A percentile compares a stretch with the other conserved stretches of the same genome.
Conservation (phyloP, 768 basidiomycete genomes). For the Serendipita sp. region DNA sequence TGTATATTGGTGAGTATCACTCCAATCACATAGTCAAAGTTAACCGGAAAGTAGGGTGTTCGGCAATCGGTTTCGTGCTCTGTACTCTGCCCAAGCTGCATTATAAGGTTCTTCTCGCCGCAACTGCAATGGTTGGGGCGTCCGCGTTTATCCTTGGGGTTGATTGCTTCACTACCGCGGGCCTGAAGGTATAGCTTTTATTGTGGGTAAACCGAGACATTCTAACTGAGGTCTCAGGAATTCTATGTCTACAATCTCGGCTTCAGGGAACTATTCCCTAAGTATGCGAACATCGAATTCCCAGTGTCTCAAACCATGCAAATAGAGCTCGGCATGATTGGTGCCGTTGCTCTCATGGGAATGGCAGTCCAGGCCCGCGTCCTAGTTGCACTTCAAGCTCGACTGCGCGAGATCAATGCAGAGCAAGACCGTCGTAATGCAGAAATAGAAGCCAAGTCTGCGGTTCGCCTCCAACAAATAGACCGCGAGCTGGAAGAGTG, state of each 20-base stretch:
- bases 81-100: slow-evolving; percentile 79
- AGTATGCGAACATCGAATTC: slow-evolving; percentile 54
- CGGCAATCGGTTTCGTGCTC: slow-evolving; percentile 61
- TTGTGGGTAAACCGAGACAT: background rate
- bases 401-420: slow-evolving; percentile 61
- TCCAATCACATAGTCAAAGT: slow-evolving; percentile 9
- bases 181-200: slow-evolving; percentile 63
- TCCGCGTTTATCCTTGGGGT: slow-evolving; percentile 84
- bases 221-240: slow-evolving; percentile 24
- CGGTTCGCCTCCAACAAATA: slow-evolving; percentile 47
- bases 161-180: slow-evolving; percentile 84
- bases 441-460: slow-evolving; percentile 60
- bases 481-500: slow-evolving; percentile 62
- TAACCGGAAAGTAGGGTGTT: slow-evolving; percentile 33
- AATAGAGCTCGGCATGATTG: slow-evolving; percentile 82
- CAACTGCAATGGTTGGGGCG: slow-evolving; percentile 81
- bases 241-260: slow-evolving; percentile 96
- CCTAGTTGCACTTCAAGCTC: slow-evolving; percentile 59
- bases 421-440: slow-evolving; percentile 58
- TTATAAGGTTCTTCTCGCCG: slow-evolving; percentile 70
- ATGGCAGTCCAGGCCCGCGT: slow-evolving; percentile 82
- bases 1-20: slow-evolving; percentile 54
- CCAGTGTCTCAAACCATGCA: slow-evolving; percentile 83
- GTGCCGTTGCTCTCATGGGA: slow-evolving; percentile 69
- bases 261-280: slow-evolving; percentile 63